Conservation (phyloP, 2,329 filamentous ascomycete genomes). For the Alternaria solani region DNA sequence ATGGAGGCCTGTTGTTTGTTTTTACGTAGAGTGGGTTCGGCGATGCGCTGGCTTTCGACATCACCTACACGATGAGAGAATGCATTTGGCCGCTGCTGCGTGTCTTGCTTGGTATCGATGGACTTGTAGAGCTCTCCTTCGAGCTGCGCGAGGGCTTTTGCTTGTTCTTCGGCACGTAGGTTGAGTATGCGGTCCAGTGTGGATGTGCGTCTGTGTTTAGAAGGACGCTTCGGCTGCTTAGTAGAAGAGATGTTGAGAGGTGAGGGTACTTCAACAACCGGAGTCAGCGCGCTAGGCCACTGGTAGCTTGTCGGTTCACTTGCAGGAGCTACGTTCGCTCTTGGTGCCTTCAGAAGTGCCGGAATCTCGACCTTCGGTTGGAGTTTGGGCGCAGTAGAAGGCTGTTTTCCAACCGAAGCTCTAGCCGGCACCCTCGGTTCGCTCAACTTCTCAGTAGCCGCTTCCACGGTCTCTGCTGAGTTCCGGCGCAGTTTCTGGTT, state of each 20-base stretch:
- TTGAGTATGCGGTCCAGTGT: conserved; percentile 3
- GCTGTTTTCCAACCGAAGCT: background rate
- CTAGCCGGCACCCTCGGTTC: background rate
- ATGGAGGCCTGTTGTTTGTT: background rate
- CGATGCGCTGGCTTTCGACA: background rate
- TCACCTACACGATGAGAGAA: background rate
- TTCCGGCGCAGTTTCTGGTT: background rate
- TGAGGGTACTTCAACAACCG: background rate
- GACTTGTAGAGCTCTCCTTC: background rate
- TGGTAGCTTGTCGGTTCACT: background rate
- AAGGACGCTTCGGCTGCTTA: background rate
- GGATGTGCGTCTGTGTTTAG: background rate
- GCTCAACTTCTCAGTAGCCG: background rate
- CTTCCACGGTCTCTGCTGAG: background rate
- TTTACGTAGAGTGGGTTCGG: background rate
- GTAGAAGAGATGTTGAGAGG: background rate
- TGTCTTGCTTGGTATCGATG: background rate
- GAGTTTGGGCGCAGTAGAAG: fast-evolving
- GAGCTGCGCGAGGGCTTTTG: background rate
- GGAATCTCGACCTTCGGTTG: too few relatives aligned
- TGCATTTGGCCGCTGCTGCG: background rate
- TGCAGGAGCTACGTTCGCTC: background rate
- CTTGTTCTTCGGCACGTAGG: conserved; percentile 9
- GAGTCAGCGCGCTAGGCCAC: background rate
- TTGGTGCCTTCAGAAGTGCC: background rate